Evolutionary conservation across 148 eudicot species (phyloP).

Genomic region (Diospyros lotus): DNA sequence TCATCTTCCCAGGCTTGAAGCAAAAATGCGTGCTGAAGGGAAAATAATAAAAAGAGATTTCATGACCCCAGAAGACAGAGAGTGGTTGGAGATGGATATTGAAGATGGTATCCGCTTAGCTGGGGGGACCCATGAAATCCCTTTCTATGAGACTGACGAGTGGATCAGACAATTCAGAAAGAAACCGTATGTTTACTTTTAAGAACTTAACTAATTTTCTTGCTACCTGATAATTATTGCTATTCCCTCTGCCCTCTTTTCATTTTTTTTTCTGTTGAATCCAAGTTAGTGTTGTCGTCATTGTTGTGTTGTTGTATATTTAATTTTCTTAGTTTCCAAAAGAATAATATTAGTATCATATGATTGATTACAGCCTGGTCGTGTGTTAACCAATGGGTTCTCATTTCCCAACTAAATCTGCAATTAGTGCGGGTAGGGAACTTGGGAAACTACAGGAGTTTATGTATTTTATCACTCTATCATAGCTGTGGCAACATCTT

Average conservation of each 20-base stretch:
- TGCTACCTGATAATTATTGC: neutral
- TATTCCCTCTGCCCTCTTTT: neutral
- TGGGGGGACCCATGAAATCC: slow-evolving; percentile 56
- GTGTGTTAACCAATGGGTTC: neutral
- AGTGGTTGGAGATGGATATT: slow-evolving; percentile 93
- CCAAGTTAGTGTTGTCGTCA: neutral
- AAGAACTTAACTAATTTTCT: slow-evolving; percentile 7
- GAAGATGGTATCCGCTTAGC: slow-evolving; percentile 64
- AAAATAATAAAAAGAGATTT: slow-evolving; percentile 74
- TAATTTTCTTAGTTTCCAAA: neutral
- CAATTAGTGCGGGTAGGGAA: neutral
- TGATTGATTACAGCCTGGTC: neutral
- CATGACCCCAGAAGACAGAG: slow-evolving; percentile 72
- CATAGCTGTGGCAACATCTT: too few relatives aligned
- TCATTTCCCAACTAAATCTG: neutral
- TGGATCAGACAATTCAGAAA: slow-evolving; percentile 62
- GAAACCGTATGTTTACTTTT: slow-evolving; percentile 65
- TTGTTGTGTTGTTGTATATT: neutral
- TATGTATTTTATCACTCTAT: neutral
- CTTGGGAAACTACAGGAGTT: neutral
- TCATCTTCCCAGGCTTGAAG: slow-evolving; percentile 73
- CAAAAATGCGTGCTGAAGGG: slow-evolving; percentile 85
- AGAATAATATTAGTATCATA: too few relatives aligned
- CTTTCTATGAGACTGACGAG: slow-evolving; percentile 73
- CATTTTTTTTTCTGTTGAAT: neutral